Evolutionary conservation across 2,329 filamentous ascomycete species (phyloP).

Genomic region (Penicillium sp.): DNA sequence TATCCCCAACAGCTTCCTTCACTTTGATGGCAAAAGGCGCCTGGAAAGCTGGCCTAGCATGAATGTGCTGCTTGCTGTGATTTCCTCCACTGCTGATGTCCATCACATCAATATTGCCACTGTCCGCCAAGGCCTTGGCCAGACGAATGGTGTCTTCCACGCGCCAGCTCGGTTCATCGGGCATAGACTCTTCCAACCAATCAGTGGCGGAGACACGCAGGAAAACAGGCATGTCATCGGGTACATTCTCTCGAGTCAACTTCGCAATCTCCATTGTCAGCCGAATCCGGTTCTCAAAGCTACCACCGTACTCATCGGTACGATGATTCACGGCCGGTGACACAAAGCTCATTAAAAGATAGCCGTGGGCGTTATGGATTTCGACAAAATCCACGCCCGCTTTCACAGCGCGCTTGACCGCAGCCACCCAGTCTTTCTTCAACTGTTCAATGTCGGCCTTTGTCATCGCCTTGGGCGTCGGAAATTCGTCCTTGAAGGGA

Average conservation of each 20-base stretch:
- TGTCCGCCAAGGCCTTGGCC: conserved; percentile 65
- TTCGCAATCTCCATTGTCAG: conserved; percentile 68
- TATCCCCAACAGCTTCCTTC: conserved; percentile 71
- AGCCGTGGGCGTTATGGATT: conserved; percentile 78
- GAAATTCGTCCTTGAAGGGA: conserved; percentile 62
- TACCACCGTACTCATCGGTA: conserved; percentile 56
- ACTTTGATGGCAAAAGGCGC: conserved; percentile 69
- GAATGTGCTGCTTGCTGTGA: conserved; percentile 49
- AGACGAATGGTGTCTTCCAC: conserved; percentile 64
- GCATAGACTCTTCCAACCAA: conserved; percentile 65
- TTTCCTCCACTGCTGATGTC: conserved; percentile 80
- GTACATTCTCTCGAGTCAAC: conserved; percentile 61
- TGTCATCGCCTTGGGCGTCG: conserved; percentile 67
- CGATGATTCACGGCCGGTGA: conserved; percentile 69
- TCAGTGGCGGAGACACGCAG: conserved; percentile 73
- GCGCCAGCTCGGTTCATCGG: conserved; percentile 64
- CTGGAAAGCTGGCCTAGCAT: conserved; percentile 67
- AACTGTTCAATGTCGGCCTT: conserved; percentile 65
- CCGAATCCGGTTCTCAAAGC: conserved; percentile 64
- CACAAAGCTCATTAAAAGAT: conserved; percentile 70
- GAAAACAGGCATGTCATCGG: conserved; percentile 68
- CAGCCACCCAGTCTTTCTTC: conserved; percentile 62
- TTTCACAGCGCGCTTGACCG: conserved; percentile 60
- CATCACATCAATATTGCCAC: conserved; percentile 73
- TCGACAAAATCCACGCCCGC: conserved; percentile 78